These are phyloP conservation scores for Aspergillus pseudoglaucus DNA, from an alignment of 2,329 filamentous ascomycete species.

Conservation along the genomic window DNA sequence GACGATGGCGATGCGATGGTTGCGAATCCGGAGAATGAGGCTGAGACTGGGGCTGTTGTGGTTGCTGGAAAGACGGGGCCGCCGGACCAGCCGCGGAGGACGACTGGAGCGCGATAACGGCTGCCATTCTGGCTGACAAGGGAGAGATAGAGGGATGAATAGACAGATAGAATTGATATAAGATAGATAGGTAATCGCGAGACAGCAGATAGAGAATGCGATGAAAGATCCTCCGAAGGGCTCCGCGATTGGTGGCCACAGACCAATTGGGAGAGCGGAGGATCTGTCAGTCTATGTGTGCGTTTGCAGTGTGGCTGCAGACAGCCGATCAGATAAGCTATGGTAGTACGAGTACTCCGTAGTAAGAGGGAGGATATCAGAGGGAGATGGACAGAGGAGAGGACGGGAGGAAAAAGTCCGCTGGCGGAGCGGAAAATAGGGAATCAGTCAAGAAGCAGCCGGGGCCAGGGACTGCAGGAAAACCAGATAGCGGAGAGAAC, in stretches of 20 bases:
- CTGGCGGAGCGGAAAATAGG: neutral
- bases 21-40: conserved; percentile 13
- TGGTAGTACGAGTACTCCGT: neutral
- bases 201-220: conserved; percentile 5
- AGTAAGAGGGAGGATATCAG: neutral
- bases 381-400: neutral
- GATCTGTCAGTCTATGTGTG: neutral
- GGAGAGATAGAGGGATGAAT: conserved; percentile 5
- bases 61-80: conserved; percentile 17
- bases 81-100: conserved; percentile 25
- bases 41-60: conserved; percentile 6
- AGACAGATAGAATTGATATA: conserved; percentile 10
- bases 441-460: neutral
- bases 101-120: conserved; percentile 36
- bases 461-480: conserved; percentile 22
- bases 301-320: too few species aligned
- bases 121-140: conserved; percentile 25
- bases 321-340: too few species aligned
- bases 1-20: conserved; percentile 9
- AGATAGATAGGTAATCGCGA: conserved; percentile 6
- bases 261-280: neutral
- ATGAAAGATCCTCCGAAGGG: conserved; percentile 2
- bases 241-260: neutral
- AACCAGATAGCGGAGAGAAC: conserved; percentile 22
- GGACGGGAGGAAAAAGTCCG: neutral